Evolutionary conservation across 1,284 basidiomycete genomes (phyloP), one percentile per base, ranked within the genome.

Genomic region (Cryptococcus jaspeensis): DNA sequence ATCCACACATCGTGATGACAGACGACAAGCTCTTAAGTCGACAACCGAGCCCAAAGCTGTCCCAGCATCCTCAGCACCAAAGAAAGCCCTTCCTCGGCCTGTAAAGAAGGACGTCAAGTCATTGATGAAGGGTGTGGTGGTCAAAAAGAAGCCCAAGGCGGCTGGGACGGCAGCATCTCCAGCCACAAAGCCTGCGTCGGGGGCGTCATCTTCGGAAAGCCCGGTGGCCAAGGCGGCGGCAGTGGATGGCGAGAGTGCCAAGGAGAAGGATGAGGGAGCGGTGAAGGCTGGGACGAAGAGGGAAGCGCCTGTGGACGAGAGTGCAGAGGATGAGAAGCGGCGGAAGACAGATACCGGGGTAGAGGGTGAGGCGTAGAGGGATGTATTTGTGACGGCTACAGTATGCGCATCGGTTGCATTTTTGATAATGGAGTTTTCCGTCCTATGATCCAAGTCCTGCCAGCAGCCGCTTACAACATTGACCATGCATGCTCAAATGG

Each of bases 91-190:
- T n/a, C n/a, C n/a, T n/a, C n/a, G n/a, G n/a, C n/a, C n/a, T n/a
- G n/a, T n/a, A n/a, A 47, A 63, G 60, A 77, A 73, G 58, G 71
- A 75, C 49, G 67, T 78, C 43, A 76, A 74, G 58, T 65, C 62
- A 3, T 55, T 78, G 48, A 62, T 78, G 63, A 78, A 77, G 58
- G 76, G 76, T n/a, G 65, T 78, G 2, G 73, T 76, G 13, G 69
- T 77, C 22, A 76, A 75, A 67, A 76, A 75, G 66, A 76, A 76
- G 56, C 63, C 70, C 5, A 70, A 64, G 40, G 36, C 59, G 18
- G 47, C 52, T 32, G 42, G 52, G 22, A 36, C 43, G 12, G 20
- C 45, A 5, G 9, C n/a, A n/a, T n/a, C n/a, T n/a, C n/a, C n/a
- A n/a, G n/a, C n/a, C n/a, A 25, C n/a, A 48, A 35, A 36, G 6